phyloP scores from a whole-genome alignment of 371 early-diverging fungal genomes.

The Mortierella sp. region DNA sequence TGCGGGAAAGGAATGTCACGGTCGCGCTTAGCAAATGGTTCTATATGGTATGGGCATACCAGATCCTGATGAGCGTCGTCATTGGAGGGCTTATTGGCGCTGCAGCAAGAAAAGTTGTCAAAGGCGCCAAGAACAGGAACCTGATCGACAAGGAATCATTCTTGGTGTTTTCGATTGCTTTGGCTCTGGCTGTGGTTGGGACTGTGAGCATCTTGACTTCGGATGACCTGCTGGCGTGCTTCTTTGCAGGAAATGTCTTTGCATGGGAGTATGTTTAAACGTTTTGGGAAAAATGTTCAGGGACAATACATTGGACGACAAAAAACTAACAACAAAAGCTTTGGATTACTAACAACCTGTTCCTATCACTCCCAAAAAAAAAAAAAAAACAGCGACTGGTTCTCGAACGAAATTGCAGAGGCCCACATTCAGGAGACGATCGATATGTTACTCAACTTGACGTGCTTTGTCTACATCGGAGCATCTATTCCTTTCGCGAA shows the following conservation, averaged over 20 bases:
- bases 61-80: conserved; percentile 76
- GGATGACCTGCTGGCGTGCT: conserved; percentile 92
- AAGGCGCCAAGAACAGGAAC: conserved; percentile 75
- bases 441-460: conserved; percentile 88
- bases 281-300: too few relatives aligned
- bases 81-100: conserved; percentile 88
- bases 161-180: conserved; percentile 84
- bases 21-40: conserved; percentile 81
- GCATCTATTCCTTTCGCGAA: conserved; percentile 84
- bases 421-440: conserved; percentile 92
- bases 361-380: neutral
- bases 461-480: conserved; percentile 95
- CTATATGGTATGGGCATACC: conserved; percentile 76
- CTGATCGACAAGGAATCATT: conserved; percentile 93
- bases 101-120: conserved; percentile 74
- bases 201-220: conserved; percentile 79
- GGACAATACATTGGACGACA: too few relatives aligned
- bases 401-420: conserved; percentile 86
- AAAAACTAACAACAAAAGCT: too few relatives aligned
- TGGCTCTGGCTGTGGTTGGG: conserved; percentile 87
- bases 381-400: conserved; percentile 89
- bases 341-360: too few relatives aligned
- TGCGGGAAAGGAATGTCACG: conserved; percentile 65
- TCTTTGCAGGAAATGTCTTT: conserved; percentile 91
- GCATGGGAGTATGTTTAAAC: conserved; percentile 77